Evolutionary conservation across 108 stramenopile genomes (phyloP).

Genomic region (Nitzschia sp.): DNA sequence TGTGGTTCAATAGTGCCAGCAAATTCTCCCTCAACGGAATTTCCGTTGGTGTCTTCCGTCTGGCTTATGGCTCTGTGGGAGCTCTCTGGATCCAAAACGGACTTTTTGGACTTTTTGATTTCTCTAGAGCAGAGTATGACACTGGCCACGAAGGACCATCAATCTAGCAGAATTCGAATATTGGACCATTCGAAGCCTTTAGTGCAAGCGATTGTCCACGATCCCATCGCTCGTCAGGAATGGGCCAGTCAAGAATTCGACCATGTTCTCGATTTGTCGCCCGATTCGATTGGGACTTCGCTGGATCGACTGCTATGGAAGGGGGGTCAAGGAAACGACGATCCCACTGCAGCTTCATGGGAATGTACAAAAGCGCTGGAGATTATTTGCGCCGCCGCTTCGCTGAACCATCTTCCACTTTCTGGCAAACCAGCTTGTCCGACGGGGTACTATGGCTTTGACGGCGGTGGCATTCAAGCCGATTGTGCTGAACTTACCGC

Average conservation of each 20-base stretch:
- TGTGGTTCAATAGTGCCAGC: background rate
- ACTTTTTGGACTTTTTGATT: slow-evolving; percentile 7
- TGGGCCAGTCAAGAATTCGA: slow-evolving; percentile 11
- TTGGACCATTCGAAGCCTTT: slow-evolving; percentile 5
- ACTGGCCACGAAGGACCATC: background rate
- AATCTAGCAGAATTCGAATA: background rate
- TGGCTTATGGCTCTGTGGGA: slow-evolving; percentile 38
- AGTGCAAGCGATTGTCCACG: slow-evolving; percentile 17
- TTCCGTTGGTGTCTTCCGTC: slow-evolving; percentile 17
- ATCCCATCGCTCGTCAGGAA: slow-evolving; percentile 8
- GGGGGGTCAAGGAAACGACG: background rate
- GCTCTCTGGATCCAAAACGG: background rate
- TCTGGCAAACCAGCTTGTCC: slow-evolving; percentile 25
- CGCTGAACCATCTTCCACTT: slow-evolving; percentile 5
- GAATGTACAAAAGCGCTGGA: slow-evolving; percentile 22
- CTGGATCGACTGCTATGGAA: background rate
- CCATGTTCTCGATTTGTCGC: background rate
- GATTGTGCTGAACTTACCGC: slow-evolving; percentile 43
- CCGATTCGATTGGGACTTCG: background rate
- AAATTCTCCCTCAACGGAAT: background rate
- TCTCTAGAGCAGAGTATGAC: background rate
- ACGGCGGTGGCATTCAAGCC: slow-evolving; percentile 22
- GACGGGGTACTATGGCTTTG: slow-evolving; percentile 34
- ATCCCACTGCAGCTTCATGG: background rate
- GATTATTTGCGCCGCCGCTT: slow-evolving; percentile 26